A percentile compares a stretch with the other conserved stretches of the same genome.
Evolutionary conservation across 2,329 filamentous ascomycete species (phyloP).

Genomic region (Tolypocladium nubicola): DNA sequence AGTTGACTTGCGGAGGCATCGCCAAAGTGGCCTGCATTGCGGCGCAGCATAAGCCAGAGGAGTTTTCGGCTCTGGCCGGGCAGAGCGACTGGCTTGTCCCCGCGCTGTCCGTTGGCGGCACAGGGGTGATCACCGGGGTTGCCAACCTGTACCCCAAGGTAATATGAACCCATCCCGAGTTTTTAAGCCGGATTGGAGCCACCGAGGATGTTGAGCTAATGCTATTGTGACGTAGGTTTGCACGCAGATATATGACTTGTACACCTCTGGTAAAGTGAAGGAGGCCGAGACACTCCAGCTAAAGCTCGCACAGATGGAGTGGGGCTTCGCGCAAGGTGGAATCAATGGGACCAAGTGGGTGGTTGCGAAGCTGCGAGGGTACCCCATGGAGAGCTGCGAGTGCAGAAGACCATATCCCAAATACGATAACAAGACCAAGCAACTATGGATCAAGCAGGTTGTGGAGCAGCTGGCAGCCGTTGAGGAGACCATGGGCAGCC

Average conservation of each 20-base stretch:
- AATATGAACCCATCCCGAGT: constrained; percentile 14
- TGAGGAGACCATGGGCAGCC: too few species aligned
- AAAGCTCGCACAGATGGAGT: constrained; percentile 40
- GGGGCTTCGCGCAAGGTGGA: constrained; percentile 46
- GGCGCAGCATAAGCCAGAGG: constrained; percentile 35
- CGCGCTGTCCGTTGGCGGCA: constrained; percentile 45
- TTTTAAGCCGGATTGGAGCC: too few species aligned
- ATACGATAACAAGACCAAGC: constrained; percentile 23
- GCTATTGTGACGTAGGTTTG: constrained; percentile 13
- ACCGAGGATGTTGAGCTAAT: too few species aligned
- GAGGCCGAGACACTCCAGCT: constrained; percentile 40
- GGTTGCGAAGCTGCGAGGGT: constrained; percentile 42
- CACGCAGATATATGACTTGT: constrained; percentile 37
- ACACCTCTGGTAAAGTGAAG: constrained; percentile 30
- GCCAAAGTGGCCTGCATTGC: constrained; percentile 57
- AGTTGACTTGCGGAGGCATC: constrained; percentile 65
- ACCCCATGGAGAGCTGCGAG: constrained; percentile 37
- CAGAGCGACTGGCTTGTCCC: constrained; percentile 63
- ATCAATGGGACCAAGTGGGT: constrained; percentile 52
- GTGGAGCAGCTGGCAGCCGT: too few species aligned
- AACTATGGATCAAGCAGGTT: constrained; percentile 6
- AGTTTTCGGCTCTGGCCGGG: constrained; percentile 60
- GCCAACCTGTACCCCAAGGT: constrained; percentile 51
- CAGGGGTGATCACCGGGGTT: constrained; percentile 52
- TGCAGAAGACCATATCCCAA: constrained; percentile 44